These are phyloP conservation scores for Trametes pubescens DNA, from an alignment of 1,284 basidiomycete species.

Conservation along the genomic window DNA sequence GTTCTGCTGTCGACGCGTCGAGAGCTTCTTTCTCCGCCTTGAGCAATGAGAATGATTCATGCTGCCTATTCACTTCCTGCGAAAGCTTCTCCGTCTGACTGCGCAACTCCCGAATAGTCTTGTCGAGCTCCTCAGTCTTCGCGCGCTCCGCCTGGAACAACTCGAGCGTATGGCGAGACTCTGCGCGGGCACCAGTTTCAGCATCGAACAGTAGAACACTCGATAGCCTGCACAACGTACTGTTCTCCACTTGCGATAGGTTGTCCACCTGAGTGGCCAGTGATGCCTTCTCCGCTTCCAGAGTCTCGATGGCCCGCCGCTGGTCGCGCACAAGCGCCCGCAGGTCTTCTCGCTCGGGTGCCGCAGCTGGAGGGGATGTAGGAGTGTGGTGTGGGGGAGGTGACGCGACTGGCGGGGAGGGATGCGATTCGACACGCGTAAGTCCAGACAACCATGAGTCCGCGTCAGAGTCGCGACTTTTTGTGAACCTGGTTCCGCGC, in stretches of 20 bases:
- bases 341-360: conserved; percentile 45
- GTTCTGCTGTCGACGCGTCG: not conserved
- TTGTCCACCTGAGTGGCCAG: conserved; percentile 56
- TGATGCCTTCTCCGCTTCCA: conserved; percentile 75
- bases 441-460: conserved; percentile 66
- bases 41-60: conserved; percentile 14
- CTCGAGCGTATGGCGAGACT: conserved; percentile 35
- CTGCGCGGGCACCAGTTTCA: conserved; percentile 24
- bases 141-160: conserved; percentile 38
- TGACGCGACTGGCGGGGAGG: conserved; percentile 36
- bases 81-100: conserved; percentile 23
- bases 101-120: conserved; percentile 25
- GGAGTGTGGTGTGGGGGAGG: conserved; percentile 33
- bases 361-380: conserved; percentile 20
- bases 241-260: conserved; percentile 50
- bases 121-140: conserved; percentile 30
- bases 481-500: conserved; percentile 38
- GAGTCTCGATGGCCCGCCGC: conserved; percentile 67
- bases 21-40: conserved; percentile 24
- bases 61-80: conserved; percentile 23
- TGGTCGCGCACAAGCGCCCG: conserved; percentile 56
- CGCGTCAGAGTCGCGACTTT: conserved; percentile 43
- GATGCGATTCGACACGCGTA: conserved; percentile 52
- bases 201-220: not conserved
- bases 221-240: conserved; percentile 46